These are phyloP conservation scores for Heterobasidion parviporum DNA, from an alignment of 1,284 basidiomycete species.

Conservation along the genomic window DNA sequence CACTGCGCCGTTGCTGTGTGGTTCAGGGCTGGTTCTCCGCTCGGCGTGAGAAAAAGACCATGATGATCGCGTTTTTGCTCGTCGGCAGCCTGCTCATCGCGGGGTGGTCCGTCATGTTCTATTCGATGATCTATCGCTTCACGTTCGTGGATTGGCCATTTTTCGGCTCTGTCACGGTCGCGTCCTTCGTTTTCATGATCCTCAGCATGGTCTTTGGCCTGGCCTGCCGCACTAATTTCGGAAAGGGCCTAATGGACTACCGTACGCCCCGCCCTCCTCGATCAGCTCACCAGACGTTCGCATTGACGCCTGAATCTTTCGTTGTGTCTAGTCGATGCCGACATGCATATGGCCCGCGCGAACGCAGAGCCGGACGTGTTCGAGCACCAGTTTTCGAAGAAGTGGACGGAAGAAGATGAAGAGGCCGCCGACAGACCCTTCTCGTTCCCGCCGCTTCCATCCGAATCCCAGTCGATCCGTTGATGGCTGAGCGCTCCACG, in stretches of 20 bases:
- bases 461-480: not conserved
- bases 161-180: slow-evolving; percentile 36
- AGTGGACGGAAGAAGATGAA: not conserved
- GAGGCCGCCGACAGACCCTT: not conserved
- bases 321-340: not conserved
- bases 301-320: not conserved
- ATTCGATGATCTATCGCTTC: slow-evolving; percentile 40
- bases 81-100: slow-evolving; percentile 29
- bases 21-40: slow-evolving; percentile 47
- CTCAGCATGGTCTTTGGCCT: slow-evolving; percentile 36
- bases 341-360: not conserved
- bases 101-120: slow-evolving; percentile 44
- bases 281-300: not conserved
- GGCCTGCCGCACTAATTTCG: slow-evolving; percentile 41
- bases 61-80: slow-evolving; percentile 39
- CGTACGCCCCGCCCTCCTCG: not conserved
- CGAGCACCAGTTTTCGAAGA: not conserved
- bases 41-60: slow-evolving; percentile 31
- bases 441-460: not conserved
- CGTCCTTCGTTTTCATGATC: slow-evolving; percentile 38
- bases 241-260: not conserved
- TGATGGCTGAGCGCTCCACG: not conserved
- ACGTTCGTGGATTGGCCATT: slow-evolving; percentile 50
- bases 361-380: not conserved
- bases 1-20: not conserved